Base-by-base conservation (phyloP, 768 basidiomycete genomes). In the Leucosporidium scottii region DNA sequence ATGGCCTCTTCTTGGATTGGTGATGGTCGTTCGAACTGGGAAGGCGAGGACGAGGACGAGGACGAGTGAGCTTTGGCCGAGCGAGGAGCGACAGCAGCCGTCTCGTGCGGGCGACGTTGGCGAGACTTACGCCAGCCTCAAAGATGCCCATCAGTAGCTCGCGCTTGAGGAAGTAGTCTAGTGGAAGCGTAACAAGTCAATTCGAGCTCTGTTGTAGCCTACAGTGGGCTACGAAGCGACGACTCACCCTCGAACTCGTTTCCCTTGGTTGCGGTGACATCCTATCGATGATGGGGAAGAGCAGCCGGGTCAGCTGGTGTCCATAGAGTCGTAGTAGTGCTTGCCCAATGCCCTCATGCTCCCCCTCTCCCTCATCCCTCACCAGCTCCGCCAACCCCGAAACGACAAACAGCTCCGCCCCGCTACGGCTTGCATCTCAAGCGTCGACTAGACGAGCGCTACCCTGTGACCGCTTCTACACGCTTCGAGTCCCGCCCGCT, bases 121-220 rank as follows among this genome's bases (percentile, higher is more conserved):
- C 27, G 8, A 17, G 23, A 64, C 69, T 47, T 61, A 81, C 80
- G 65, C 94, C 94, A 73, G 93, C 96, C 81, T 97, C 93, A 75
- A 93, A 99, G 79, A 98, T 96, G 76, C 94, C 94, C 94, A 99
- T 98, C 78, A 99, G 86, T 69, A 99, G 86, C 80, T 98, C 94
- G 73, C 75, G 67, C 66, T 78, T 77, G 31, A 78, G 68, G 62
- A 73, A 74, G 62, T 75, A 76, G 64, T 76, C 67, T 54, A 12
- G 31, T 48, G 23, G 39, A n/a, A 25, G 30, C 7, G 31, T 7
- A 21, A 36, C 5, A 28, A 23, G 36, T 63, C 62, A 27, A 8
- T 10, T 53, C 50, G n/a, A n/a, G 7, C 18, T 25, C 48, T 17
- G 3, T 13, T 17, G 30, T 17, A 20, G 21, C 28, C 25, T 39